These are phyloP conservation scores for Quercus suber DNA, from an alignment of 306 rosid genomes.

Conservation along the genomic window DNA sequence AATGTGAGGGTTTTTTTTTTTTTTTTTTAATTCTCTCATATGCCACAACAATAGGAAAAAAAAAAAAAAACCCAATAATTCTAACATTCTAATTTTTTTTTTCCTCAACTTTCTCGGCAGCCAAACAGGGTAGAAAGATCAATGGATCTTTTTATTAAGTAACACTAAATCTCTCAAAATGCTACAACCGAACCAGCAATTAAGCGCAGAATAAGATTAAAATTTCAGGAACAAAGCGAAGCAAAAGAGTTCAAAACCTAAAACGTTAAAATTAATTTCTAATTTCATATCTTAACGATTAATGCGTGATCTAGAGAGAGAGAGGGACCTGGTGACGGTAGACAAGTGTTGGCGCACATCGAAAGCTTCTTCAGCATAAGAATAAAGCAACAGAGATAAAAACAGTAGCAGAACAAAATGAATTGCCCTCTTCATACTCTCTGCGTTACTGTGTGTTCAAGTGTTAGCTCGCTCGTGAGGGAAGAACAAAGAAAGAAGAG, in stretches of 20 bases:
- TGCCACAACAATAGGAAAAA: neutral
- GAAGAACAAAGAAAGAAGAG: no score
- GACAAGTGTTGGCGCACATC: constrained; percentile 75
- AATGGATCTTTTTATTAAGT: neutral
- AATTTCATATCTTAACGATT: neutral
- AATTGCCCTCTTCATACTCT: constrained; percentile 12
- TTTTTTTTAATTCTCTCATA: neutral
- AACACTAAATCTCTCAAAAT: neutral
- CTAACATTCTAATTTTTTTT: neutral
- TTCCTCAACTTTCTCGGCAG: neutral
- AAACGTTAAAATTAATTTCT: neutral
- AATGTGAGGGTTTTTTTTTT: neutral
- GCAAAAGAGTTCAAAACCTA: neutral
- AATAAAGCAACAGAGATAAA: constrained; percentile 19
- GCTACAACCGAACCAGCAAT: neutral
- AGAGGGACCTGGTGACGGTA: constrained; percentile 68
- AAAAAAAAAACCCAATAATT: neutral
- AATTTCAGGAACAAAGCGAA: neutral
- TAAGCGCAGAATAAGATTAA: neutral
- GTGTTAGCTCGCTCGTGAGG: no score
- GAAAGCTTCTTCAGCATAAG: constrained; percentile 47
- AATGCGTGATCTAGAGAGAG: neutral
- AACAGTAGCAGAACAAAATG: constrained; percentile 23
- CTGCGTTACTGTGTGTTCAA: no score
- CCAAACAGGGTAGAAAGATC: neutral